phyloP scores from a whole-genome alignment of 495 filamentous ascomycete species.

The Umbilicaria muhlenbergii region DNA sequence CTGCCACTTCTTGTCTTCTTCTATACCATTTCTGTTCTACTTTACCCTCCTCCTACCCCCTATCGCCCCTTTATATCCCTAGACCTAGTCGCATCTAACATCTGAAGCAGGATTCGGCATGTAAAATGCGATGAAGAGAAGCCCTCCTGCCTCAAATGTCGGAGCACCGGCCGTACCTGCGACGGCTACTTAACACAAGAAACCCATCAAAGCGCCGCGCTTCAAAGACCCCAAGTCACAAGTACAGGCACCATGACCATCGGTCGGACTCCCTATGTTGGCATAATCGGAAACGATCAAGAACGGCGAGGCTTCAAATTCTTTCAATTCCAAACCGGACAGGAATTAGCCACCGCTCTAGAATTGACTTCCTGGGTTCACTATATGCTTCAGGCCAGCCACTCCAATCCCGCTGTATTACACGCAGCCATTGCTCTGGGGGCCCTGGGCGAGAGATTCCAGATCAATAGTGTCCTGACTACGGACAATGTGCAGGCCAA shows the following conservation, averaged over 20 bases:
- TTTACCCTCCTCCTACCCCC: no score
- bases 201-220: no score
- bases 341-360: background rate
- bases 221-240: no score
- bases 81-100: no score
- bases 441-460: constrained; percentile 3
- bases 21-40: no score
- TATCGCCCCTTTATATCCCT: no score
- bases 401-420: constrained; percentile 5
- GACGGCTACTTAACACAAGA: constrained; percentile 21
- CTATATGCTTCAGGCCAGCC: constrained; percentile 12
- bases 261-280: background rate
- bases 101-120: constrained; percentile 24
- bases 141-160: constrained; percentile 39
- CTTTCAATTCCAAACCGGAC: constrained; percentile 2
- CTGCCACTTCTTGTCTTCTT: no score
- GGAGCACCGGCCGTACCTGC: constrained; percentile 30
- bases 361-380: background rate
- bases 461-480: background rate
- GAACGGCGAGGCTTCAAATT: constrained; percentile 8
- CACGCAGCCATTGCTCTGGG: constrained; percentile 12
- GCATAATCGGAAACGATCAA: constrained; percentile 4
- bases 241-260: no score
- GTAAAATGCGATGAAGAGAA: constrained; percentile 52
- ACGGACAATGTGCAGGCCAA: constrained; percentile 2